Base-by-base conservation (phyloP, 1,284 basidiomycete genomes). In the Clitocybe nebularis region DNA sequence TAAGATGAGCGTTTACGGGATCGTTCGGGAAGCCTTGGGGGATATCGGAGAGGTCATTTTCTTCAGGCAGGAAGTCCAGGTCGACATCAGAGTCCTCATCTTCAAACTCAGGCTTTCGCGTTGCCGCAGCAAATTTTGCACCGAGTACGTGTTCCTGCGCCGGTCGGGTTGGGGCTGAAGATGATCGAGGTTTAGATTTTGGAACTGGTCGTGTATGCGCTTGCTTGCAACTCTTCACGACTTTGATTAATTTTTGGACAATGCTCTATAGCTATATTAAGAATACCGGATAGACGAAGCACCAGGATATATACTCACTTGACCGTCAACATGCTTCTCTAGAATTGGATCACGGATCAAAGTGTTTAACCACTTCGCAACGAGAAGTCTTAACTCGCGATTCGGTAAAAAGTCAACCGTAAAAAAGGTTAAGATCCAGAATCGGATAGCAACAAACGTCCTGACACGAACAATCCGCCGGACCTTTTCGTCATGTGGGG, bases 351-450 rank as follows among this genome's bases (percentile, higher is more conserved):
- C 85, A 48, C 74, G 71, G 30, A 77, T 69, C 45, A 89, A 61
- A n/a, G 76, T 68, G 59, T 93, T 93, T 42, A 93, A 58, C 89
- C 89, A 92, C 41, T 74, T 71, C 10, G 87, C 78, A 42, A 92
- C 70, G 26, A 83, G 60, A 24, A 81, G 55, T 50, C 89, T 74
- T 55, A 93, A 62, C 50, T 86, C 84, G 41, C 78, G 75, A 61
- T 89, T 84, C n/a, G 84, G 80, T 46, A 90, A 63, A 57, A 93
- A 93, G 59, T 93, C 91, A 50, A 89, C 82, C 41, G 75, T 75
- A 62, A 93, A 93, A 61, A 93, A 92, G 7, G 88, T 90, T 53
- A 89, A 67, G 24, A 93, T 61, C 90, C 91, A 93, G 57, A 89
- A 89, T 36, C 88, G 74, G 40, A 93, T 79, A 5, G 89, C 88